A percentile compares a stretch with the other conserved stretches of the same genome.
Conservation (phyloP, 768 basidiomycete species). For the Podaxis pistillaris region DNA sequence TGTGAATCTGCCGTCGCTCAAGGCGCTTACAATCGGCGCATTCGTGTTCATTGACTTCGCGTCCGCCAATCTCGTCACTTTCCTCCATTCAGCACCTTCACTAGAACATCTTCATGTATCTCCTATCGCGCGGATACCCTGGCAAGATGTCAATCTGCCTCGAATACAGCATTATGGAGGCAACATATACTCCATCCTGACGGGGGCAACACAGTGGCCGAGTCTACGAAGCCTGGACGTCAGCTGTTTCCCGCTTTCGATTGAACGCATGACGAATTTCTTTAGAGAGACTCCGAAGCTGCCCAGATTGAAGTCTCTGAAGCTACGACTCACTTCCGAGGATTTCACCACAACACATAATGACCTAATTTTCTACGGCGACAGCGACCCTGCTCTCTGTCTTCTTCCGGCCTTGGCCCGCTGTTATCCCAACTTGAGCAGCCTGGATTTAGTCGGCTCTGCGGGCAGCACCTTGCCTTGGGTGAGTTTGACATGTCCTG, state of each 20-base stretch:
- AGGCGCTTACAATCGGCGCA: background rate
- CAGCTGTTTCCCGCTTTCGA: background rate
- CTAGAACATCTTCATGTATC: background rate
- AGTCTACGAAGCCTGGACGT: background rate
- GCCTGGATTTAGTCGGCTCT: background rate
- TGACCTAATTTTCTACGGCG: background rate
- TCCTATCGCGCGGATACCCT: constrained; percentile 3
- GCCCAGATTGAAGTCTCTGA: background rate
- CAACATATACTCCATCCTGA: background rate
- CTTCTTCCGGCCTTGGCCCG: constrained; percentile 2
- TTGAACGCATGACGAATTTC: background rate
- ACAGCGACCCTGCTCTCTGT: background rate
- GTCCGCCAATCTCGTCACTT: background rate
- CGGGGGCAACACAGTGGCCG: background rate
- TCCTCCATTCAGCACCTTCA: background rate
- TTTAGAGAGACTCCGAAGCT: background rate
- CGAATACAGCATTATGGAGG: constrained; percentile 4
- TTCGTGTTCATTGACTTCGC: constrained; percentile 1
- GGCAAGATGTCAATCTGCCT: background rate
- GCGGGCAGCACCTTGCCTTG: constrained; percentile 6
- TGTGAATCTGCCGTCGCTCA: background rate
- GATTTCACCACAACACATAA: background rate
- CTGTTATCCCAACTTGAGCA: background rate
- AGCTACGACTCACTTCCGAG: constrained; percentile 7
- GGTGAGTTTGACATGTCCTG: background rate